A percentile compares a stretch with the other conserved stretches of the same genome.
Evolutionary conservation across 345 rosid genomes (phyloP).

Genomic region (Lagerstroemia speciosa): DNA sequence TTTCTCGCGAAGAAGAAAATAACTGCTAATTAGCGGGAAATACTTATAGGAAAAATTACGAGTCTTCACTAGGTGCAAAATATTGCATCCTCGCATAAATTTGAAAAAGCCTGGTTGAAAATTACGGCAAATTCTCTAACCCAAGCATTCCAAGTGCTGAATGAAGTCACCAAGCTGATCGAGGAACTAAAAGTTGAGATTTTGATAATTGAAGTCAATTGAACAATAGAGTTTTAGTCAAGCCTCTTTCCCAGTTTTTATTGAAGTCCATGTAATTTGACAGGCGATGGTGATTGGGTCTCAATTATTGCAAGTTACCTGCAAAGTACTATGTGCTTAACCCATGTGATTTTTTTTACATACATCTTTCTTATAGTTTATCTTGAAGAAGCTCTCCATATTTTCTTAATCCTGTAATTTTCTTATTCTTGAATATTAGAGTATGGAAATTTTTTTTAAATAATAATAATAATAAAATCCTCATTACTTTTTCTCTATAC

Average conservation of each 20-base stretch:
- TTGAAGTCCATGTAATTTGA: neutral
- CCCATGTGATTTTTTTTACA: too few relatives aligned
- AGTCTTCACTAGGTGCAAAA: neutral
- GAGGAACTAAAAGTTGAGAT: neutral
- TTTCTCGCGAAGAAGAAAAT: neutral
- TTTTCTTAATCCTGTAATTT: too few relatives aligned
- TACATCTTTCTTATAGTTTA: too few relatives aligned
- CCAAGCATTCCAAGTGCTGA: neutral
- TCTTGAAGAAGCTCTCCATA: too few relatives aligned
- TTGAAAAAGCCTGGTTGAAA: neutral
- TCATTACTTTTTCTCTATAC: too few relatives aligned
- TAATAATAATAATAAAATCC: too few relatives aligned
- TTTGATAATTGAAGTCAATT: neutral
- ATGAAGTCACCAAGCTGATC: slow-evolving; percentile 2
- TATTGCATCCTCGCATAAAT: neutral
- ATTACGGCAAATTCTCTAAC: neutral
- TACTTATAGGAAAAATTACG: neutral
- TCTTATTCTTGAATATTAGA: too few relatives aligned
- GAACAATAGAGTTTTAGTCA: neutral
- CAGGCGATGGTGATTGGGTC: neutral
- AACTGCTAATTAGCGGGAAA: neutral
- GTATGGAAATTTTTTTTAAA: too few relatives aligned
- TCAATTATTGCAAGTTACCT: too few relatives aligned
- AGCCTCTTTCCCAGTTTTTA: neutral
- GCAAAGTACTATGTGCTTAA: too few relatives aligned